Conservation (phyloP, 2,329 filamentous ascomycete genomes). For the Botryotinia calthae region DNA sequence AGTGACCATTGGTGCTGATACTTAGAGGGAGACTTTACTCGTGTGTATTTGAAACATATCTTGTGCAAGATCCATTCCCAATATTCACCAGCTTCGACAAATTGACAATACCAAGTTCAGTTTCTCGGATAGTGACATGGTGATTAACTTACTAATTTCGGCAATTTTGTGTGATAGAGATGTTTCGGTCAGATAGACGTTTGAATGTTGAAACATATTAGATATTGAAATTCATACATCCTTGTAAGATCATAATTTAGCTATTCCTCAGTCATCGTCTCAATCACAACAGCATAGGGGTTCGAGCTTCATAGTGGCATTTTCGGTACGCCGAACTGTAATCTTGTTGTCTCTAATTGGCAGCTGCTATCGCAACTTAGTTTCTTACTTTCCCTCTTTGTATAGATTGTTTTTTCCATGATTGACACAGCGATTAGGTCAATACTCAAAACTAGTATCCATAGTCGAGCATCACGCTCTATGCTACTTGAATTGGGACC, state of each 20-base stretch:
- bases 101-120: neutral
- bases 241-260: neutral
- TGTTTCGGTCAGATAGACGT: neutral
- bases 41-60: neutral
- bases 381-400: neutral
- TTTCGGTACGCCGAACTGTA: neutral
- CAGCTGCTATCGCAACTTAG: neutral
- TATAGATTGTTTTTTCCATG: neutral
- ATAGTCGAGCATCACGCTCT: neutral
- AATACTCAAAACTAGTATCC: neutral
- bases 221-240: neutral
- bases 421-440: neutral
- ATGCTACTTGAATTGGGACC: neutral
- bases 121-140: neutral
- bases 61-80: neutral
- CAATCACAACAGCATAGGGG: neutral
- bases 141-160: neutral
- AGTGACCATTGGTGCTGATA: neutral
- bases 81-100: neutral
- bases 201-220: neutral
- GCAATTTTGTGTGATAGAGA: neutral
- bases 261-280: neutral
- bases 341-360: neutral
- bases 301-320: neutral
- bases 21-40: neutral